Conservation (phyloP, 1,284 basidiomycete species). For the Sanghuangporus weigelae region DNA sequence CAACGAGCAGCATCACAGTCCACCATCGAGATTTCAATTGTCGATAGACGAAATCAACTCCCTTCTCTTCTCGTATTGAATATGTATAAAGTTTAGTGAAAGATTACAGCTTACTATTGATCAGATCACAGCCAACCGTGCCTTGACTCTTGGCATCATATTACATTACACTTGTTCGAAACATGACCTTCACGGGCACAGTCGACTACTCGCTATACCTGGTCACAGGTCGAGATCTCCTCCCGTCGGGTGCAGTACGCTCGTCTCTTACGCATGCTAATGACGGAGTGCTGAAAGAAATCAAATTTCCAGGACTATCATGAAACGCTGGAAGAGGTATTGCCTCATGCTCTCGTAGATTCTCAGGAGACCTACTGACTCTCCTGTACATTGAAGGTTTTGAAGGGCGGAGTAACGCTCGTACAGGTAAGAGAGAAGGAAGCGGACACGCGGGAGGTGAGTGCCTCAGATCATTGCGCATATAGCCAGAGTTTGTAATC, state of each 20-base stretch:
- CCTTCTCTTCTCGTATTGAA: too few species aligned
- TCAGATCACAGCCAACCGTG: not conserved
- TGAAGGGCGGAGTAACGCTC: slow-evolving; percentile 83
- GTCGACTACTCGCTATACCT: slow-evolving; percentile 79
- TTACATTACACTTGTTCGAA: not conserved
- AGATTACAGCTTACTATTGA: not conserved
- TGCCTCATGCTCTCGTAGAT: not conserved
- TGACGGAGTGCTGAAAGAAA: not conserved
- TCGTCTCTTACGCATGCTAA: not conserved
- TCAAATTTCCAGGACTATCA: slow-evolving; percentile 55
- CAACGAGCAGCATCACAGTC: too few species aligned
- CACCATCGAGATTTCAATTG: too few species aligned
- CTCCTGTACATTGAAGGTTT: slow-evolving; percentile 40
- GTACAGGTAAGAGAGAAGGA: slow-evolving; percentile 89
- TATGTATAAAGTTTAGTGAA: not conserved
- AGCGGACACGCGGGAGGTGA: slow-evolving; percentile 71
- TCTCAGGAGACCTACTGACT: not conserved
- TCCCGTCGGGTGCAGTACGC: slow-evolving; percentile 74
- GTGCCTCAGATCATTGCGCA: slow-evolving; percentile 20
- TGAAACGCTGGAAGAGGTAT: slow-evolving; percentile 73
- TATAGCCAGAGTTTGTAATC: slow-evolving; percentile 18
- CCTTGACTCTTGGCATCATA: not conserved
- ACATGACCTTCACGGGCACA: not conserved
- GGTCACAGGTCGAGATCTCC: slow-evolving; percentile 77
- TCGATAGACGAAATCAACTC: too few species aligned